phyloP scores from a whole-genome alignment of 2,329 filamentous ascomycete genomes.

The Gnomoniopsis smithogilvyi region DNA sequence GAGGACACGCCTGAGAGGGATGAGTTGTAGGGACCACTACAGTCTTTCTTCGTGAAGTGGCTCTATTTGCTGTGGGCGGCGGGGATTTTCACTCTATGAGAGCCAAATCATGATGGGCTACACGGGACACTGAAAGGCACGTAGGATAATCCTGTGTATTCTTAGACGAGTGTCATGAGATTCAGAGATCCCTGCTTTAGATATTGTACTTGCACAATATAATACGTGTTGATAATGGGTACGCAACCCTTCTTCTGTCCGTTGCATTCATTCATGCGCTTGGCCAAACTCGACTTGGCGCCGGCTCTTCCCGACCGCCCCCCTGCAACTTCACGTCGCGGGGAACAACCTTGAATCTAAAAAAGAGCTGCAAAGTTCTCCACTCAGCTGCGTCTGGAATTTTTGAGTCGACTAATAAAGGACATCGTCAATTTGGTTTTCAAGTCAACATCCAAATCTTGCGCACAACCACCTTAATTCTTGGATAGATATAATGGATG shows the following conservation, averaged over 20 bases:
- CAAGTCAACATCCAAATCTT: neutral
- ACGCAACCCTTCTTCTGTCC: no score
- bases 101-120: no score
- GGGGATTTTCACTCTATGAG: no score
- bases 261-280: no score
- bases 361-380: neutral
- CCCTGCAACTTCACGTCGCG: neutral
- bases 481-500: constrained; percentile 2
- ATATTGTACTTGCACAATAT: no score
- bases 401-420: neutral
- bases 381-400: neutral
- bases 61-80: neutral
- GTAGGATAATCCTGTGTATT: no score
- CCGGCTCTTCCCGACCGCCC: neutral
- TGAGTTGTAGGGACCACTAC: constrained; percentile 21
- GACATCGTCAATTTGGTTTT: neutral
- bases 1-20: constrained; percentile 13
- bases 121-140: no score
- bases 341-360: neutral
- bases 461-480: neutral
- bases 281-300: no score
- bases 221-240: no score
- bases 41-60: neutral
- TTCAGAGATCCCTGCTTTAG: no score
- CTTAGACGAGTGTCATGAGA: no score